Conservation (phyloP, 805 yeast genomes). For the Wickerhamiella hasegawae region DNA sequence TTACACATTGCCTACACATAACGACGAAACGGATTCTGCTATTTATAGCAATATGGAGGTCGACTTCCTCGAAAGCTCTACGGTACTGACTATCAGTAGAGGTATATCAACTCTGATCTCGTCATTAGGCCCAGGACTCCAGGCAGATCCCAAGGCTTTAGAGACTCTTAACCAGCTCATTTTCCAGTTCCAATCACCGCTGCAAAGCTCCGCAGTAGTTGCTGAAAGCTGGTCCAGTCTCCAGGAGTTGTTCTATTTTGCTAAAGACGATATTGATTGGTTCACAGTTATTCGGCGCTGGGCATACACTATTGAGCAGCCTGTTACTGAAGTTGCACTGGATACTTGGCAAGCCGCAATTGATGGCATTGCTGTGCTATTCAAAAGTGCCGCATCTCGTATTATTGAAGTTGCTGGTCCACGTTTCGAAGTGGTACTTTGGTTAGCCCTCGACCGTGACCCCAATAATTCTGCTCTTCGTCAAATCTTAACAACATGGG, state of each 20-base stretch:
- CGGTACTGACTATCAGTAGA: constrained; percentile 29
- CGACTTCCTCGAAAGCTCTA: constrained; percentile 23
- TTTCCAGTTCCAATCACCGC: constrained; percentile 22
- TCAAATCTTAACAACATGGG: constrained; percentile 41
- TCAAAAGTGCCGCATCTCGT: constrained; percentile 35
- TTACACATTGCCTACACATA: constrained; percentile 33
- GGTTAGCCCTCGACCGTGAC: constrained; percentile 39
- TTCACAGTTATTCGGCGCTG: constrained; percentile 8
- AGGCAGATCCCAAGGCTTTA: constrained; percentile 11
- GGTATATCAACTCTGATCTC: constrained; percentile 25
- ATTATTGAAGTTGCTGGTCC: constrained; percentile 26
- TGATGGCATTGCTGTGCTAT: constrained; percentile 40
- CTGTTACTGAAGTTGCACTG: constrained; percentile 1
- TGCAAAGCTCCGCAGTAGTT: no score
- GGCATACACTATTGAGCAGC: constrained; percentile 6
- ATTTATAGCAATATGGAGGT: constrained; percentile 35
- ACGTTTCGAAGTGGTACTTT: constrained; percentile 36
- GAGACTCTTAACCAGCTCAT: constrained; percentile 17
- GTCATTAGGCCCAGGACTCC: constrained; percentile 36
- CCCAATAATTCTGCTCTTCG: constrained; percentile 31
- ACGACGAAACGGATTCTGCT: constrained; percentile 28
- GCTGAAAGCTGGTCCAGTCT: constrained; percentile 16
- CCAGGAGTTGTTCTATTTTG: constrained; percentile 15
- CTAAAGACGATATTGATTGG: constrained; percentile 12
- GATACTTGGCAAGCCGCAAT: constrained; percentile 26